Evolutionary conservation across 2,329 filamentous ascomycete species (phyloP).

Genomic region (Colletotrichum tabaci): DNA sequence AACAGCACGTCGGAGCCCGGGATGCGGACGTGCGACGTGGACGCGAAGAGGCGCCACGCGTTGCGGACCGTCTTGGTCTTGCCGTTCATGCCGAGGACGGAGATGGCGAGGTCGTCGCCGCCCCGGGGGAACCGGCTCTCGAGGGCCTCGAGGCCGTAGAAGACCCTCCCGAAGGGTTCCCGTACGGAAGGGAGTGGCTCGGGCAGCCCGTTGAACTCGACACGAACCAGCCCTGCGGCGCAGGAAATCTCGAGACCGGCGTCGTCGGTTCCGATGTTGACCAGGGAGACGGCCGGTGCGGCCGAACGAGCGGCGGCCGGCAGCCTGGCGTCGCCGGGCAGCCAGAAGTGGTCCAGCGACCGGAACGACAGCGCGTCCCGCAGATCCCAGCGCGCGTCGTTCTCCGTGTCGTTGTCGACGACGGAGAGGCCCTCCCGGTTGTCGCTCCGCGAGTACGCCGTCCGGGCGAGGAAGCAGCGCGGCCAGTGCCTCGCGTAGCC

Average conservation of each 20-base stretch:
- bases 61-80: conserved; percentile 50
- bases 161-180: conserved; percentile 24
- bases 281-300: conserved; percentile 5
- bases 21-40: conserved; percentile 53
- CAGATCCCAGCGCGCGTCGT: conserved; percentile 79
- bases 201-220: conserved; percentile 40
- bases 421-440: conserved; percentile 38
- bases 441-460: conserved; percentile 50
- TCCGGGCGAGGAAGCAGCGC: conserved; percentile 56
- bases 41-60: conserved; percentile 53
- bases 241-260: conserved; percentile 45
- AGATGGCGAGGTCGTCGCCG: conserved; percentile 54
- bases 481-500: conserved; percentile 60
- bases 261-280: conserved; percentile 43
- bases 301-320: conserved; percentile 38
- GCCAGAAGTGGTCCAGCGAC: conserved; percentile 77
- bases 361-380: conserved; percentile 78
- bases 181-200: conserved; percentile 32
- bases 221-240: conserved; percentile 42
- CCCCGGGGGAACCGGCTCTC: conserved; percentile 50
- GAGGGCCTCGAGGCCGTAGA: conserved; percentile 48
- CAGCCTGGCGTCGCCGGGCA: conserved; percentile 70
- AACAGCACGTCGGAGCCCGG: conserved; percentile 56
- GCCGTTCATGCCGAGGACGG: conserved; percentile 58
- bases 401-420: conserved; percentile 51